Conservation (phyloP, 768 basidiomycete species). For the Boletus rubescentipes region DNA sequence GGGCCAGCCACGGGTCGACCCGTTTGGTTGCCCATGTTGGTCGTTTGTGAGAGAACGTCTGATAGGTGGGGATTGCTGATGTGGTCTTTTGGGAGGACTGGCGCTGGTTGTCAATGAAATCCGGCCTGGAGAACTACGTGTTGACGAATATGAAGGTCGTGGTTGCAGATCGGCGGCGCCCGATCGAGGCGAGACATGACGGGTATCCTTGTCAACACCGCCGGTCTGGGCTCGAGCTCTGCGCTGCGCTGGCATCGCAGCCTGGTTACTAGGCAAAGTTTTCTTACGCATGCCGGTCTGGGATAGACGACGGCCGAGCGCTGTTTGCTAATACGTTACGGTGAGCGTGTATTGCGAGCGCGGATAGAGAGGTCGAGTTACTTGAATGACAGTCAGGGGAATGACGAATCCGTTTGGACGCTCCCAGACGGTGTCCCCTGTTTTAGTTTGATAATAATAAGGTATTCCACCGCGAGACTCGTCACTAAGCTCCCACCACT, state of each 20-base stretch:
- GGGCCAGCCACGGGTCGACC: slow-evolving; percentile 31
- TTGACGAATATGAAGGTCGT: slow-evolving; percentile 35
- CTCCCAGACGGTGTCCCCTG: slow-evolving; percentile 90
- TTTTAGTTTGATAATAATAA: slow-evolving; percentile 94
- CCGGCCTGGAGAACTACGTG: slow-evolving; percentile 33
- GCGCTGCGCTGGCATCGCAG: slow-evolving; percentile 30
- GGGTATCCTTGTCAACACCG: slow-evolving; percentile 33
- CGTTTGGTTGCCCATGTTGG: slow-evolving; percentile 26
- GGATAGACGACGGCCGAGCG: slow-evolving; percentile 69
- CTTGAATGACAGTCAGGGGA: slow-evolving; percentile 86
- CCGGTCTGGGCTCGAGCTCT: slow-evolving; percentile 39
- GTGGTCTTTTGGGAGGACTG: slow-evolving; percentile 28
- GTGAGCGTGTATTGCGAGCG: slow-evolving; percentile 3
- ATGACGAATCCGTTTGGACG: slow-evolving; percentile 89
- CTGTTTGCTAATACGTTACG: slow-evolving; percentile 53
- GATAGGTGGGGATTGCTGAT: slow-evolving; percentile 24
- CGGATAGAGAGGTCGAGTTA: slow-evolving; percentile 28
- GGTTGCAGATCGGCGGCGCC: slow-evolving; percentile 24
- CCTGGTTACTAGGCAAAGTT: slow-evolving; percentile 7
- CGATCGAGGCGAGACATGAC: slow-evolving; percentile 31
- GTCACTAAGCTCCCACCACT: slow-evolving; percentile 96
- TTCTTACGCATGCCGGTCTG: slow-evolving; percentile 42
- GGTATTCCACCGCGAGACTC: slow-evolving; percentile 79
- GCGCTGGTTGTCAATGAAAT: slow-evolving; percentile 22
- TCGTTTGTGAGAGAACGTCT: slow-evolving; percentile 35